Evolutionary conservation across 805 yeast species (phyloP), one percentile per base, ranked within the genome.

Genomic region (Tetrapisispora fleetii): DNA sequence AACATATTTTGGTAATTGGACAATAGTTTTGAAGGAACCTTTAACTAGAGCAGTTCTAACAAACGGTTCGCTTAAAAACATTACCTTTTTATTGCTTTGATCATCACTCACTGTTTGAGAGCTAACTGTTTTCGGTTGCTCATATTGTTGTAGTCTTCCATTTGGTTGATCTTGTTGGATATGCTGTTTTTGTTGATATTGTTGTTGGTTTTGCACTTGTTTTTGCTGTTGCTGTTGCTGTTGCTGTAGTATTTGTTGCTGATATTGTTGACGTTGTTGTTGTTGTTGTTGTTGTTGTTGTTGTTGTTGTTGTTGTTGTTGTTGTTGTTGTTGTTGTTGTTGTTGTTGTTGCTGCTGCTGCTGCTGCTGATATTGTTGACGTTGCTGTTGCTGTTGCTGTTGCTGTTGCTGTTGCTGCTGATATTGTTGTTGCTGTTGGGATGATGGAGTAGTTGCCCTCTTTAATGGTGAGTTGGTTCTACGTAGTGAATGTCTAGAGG

Each of bases 11-110:
- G 99, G 99, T 21, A 88, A 72, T 61, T 87, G 95, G 1, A 93
- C 97, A 54, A 93, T 93, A 1, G 99, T 90, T 60, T 86, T 89
- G 71, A 89, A 93, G 0, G 96, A 85, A 17, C 99, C 99, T 62
- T 91, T 93, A 18, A 95, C 99, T 35, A 93, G 71, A 0, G 98
- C 95, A 0, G 97, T 87, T 52, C 90, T 82, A 5, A 90, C 93
- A 64, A 85, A 93, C 14, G 97, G 98, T 57, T 90, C 96, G 60
- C 93, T 82, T 55, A 93, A 64, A 60, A 90, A 93, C 48, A 93
- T 63, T 1, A 58, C 44, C 45, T 66, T 65, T 45, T 62, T 62
- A 8, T 62, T 53, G 21, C 54, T 58, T 21, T 46, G 44, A n/a
- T 48, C 48, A 28, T 41, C 46, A 40, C 45, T 56, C 17, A 40